Evolutionary conservation across 768 basidiomycete genomes (phyloP).

Genomic region (Hypsizygus marmoreus): DNA sequence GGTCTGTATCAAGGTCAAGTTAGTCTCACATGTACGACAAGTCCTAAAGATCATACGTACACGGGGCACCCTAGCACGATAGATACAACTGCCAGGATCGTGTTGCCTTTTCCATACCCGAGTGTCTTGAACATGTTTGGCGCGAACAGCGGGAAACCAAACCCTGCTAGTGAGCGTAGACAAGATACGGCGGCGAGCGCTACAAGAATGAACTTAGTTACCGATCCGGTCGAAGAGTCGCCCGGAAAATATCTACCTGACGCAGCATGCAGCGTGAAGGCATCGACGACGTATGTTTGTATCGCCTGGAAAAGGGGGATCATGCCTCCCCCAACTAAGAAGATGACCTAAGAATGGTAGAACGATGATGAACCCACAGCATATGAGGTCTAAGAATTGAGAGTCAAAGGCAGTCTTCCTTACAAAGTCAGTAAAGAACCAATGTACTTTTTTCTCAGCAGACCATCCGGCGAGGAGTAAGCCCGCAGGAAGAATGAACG

Average conservation of each 20-base stretch:
- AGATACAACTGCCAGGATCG: slow-evolving; percentile 59
- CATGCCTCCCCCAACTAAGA: slow-evolving; percentile 54
- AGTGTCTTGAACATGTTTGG: slow-evolving; percentile 64
- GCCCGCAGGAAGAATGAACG: slow-evolving; percentile 63
- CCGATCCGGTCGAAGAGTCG: neutral
- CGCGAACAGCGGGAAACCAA: slow-evolving; percentile 79
- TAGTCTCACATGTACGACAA: neutral
- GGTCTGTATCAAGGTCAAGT: slow-evolving; percentile 23
- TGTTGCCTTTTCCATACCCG: slow-evolving; percentile 71
- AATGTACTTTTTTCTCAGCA: slow-evolving; percentile 55
- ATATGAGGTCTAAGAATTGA: neutral
- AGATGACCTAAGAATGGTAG: slow-evolving; percentile 50
- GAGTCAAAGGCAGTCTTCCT: too few relatives aligned
- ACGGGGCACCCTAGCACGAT: slow-evolving; percentile 65
- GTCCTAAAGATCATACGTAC: slow-evolving; percentile 29
- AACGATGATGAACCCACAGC: slow-evolving; percentile 5
- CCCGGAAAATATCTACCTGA: slow-evolving; percentile 45
- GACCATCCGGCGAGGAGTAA: slow-evolving; percentile 74
- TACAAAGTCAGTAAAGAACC: slow-evolving; percentile 74
- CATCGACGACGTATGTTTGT: slow-evolving; percentile 69
- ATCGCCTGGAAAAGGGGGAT: slow-evolving; percentile 64
- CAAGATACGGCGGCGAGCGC: slow-evolving; percentile 67
- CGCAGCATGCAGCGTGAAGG: slow-evolving; percentile 66
- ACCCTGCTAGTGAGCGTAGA: slow-evolving; percentile 68
- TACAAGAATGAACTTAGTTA: slow-evolving; percentile 17